These are phyloP conservation scores for Pseudotsuga menziesii DNA, from an alignment of 75 land plant species.

Conservation along the genomic window DNA sequence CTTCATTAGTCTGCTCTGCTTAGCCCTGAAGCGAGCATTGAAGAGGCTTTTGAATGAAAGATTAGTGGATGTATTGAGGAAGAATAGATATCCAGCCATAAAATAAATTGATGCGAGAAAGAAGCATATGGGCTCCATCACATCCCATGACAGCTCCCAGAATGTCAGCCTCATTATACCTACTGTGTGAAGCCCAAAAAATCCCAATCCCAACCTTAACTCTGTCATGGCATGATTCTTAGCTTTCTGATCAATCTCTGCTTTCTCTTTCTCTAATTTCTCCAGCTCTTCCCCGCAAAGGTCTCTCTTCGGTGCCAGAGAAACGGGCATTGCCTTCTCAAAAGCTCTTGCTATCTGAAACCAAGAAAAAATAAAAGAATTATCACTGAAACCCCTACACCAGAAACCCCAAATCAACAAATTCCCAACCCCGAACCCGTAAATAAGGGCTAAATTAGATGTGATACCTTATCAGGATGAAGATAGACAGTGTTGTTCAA, in stretches of 20 bases:
- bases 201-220: slow-evolving; percentile 57
- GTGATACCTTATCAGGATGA: slow-evolving; percentile 30
- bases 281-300: slow-evolving; percentile 41
- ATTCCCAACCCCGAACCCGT: neutral
- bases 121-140: slow-evolving; percentile 85
- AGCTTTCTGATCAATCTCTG: slow-evolving; percentile 45
- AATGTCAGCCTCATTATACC: slow-evolving; percentile 61
- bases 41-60: slow-evolving; percentile 74
- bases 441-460: neutral
- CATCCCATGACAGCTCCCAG: slow-evolving; percentile 76
- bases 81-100: slow-evolving; percentile 67
- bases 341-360: slow-evolving; percentile 30
- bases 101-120: slow-evolving; percentile 52
- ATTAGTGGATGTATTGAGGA: slow-evolving; percentile 65
- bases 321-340: slow-evolving; percentile 8
- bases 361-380: neutral
- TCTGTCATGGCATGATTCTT: slow-evolving; percentile 35
- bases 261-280: slow-evolving; percentile 40
- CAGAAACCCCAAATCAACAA: neutral
- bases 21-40: slow-evolving; percentile 43
- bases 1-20: slow-evolving; percentile 41
- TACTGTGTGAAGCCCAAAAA: slow-evolving; percentile 40
- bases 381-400: neutral
- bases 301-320: slow-evolving; percentile 14
- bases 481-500: slow-evolving; percentile 28